These are phyloP conservation scores for Serpula lacrymans DNA, from an alignment of 768 basidiomycete genomes.

Conservation along the genomic window DNA sequence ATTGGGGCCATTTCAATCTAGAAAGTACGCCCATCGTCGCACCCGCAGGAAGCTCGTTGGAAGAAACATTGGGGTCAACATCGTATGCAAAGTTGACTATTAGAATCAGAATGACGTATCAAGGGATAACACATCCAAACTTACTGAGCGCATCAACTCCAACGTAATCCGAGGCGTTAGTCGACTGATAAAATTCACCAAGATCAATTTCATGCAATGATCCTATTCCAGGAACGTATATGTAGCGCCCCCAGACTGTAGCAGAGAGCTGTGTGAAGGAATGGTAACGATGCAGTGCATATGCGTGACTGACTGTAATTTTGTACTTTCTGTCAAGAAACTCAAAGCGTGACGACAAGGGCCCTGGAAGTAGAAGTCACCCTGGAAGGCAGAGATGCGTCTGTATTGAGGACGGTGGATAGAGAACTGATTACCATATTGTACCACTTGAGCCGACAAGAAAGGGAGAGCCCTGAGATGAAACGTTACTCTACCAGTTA, in stretches of 20 bases:
- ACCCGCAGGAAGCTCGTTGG: constrained; percentile 8
- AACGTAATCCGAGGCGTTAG: constrained; percentile 9
- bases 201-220: constrained; percentile 20
- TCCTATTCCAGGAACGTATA: constrained; percentile 10
- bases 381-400: constrained; percentile 35
- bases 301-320: too few species aligned
- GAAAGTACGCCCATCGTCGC: constrained; percentile 8
- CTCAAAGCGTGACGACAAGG: too few species aligned
- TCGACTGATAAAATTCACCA: constrained; percentile 12
- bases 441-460: constrained; percentile 18
- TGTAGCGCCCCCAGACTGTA: too few species aligned
- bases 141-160: constrained; percentile 11
- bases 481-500: neutral
- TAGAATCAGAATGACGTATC: constrained; percentile 6
- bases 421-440: neutral
- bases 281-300: too few species aligned
- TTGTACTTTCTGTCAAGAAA: too few species aligned
- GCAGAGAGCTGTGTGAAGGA: too few species aligned
- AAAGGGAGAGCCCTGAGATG: constrained; percentile 23
- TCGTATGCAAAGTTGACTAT: constrained; percentile 19
- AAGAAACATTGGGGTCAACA: constrained; percentile 23
- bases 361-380: constrained; percentile 33
- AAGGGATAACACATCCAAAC: neutral
- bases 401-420: constrained; percentile 39
- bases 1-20: constrained; percentile 8